phyloP scores from a whole-genome alignment of 805 yeast species.

The Starmerella khaoyaiensis region DNA sequence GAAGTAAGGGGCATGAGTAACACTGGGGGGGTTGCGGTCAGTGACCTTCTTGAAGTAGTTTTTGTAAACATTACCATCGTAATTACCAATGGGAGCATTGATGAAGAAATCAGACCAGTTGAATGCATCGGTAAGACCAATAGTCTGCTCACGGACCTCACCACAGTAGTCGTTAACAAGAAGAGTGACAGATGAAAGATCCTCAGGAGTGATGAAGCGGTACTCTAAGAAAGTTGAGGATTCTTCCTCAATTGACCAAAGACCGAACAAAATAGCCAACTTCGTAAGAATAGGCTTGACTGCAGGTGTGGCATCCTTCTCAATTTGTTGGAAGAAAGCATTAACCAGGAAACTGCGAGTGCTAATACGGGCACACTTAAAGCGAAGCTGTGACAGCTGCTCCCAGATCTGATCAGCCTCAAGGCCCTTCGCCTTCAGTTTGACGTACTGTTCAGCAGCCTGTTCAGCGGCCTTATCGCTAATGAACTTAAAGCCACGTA shows the following conservation, averaged over 20 bases:
- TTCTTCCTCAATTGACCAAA: slow-evolving; percentile 52
- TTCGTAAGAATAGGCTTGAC: slow-evolving; percentile 15
- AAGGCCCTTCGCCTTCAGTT: slow-evolving; percentile 21
- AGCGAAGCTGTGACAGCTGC: slow-evolving; percentile 31
- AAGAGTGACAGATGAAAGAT: slow-evolving; percentile 32
- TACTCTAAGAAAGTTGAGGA: slow-evolving; percentile 59
- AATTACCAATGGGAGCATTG: slow-evolving; percentile 66
- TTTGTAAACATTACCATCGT: slow-evolving; percentile 68
- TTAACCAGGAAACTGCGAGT: slow-evolving; percentile 30
- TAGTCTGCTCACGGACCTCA: slow-evolving; percentile 48
- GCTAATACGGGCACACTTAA: slow-evolving; percentile 31
- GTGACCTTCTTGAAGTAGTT: slow-evolving; percentile 53
- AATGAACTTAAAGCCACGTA: slow-evolving; percentile 31
- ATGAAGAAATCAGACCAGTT: slow-evolving; percentile 64
- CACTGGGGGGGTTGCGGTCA: slow-evolving; percentile 33
- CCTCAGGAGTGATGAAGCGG: slow-evolving; percentile 39
- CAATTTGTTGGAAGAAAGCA: slow-evolving; percentile 21
- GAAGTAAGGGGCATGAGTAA: slow-evolving; percentile 46
- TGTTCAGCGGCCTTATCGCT: slow-evolving; percentile 26
- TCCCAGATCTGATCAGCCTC: slow-evolving; percentile 29
- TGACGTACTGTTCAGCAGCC: slow-evolving; percentile 26
- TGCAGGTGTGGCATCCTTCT: slow-evolving; percentile 11
- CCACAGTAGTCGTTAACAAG: slow-evolving; percentile 37
- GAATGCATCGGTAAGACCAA: slow-evolving; percentile 71
- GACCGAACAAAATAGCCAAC: slow-evolving; percentile 35